Evolutionary conservation across 169 alveolate species (phyloP).

Genomic region (Nephromyces sp.): DNA sequence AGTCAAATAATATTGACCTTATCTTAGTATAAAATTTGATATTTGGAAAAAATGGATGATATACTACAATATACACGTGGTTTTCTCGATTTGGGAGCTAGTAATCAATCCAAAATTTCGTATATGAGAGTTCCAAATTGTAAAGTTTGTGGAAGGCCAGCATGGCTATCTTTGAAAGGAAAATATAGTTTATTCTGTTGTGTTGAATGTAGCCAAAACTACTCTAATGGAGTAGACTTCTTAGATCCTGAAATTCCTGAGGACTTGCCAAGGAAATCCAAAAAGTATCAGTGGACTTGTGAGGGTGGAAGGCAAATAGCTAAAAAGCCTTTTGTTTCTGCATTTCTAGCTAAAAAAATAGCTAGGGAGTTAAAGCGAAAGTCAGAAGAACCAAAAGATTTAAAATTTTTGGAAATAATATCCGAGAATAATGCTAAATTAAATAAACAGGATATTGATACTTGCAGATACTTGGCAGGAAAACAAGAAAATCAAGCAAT

Average conservation of each 20-base stretch:
- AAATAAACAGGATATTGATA: too few relatives aligned
- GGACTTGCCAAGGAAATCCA: not conserved
- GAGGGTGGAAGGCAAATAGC: too few relatives aligned
- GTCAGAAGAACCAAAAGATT: too few relatives aligned
- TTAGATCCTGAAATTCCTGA: not conserved
- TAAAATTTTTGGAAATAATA: too few relatives aligned
- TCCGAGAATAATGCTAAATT: too few relatives aligned
- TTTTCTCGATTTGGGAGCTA: not conserved
- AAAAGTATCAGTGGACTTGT: too few relatives aligned
- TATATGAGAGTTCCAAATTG: too few relatives aligned
- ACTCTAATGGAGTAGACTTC: not conserved
- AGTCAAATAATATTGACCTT: not conserved
- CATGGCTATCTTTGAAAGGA: not conserved
- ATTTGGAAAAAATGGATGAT: not conserved
- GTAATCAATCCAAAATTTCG: not conserved
- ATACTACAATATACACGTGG: not conserved
- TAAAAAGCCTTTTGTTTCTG: not conserved
- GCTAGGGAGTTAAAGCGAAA: not conserved
- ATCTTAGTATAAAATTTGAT: not conserved
- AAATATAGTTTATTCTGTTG: not conserved
- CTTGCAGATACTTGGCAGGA: too few relatives aligned
- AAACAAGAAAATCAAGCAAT: too few relatives aligned
- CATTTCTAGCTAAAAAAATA: not conserved
- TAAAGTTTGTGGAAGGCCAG: not conserved
- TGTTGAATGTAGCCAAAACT: too few relatives aligned